These are phyloP conservation scores for Trametes polyzona DNA, from an alignment of 1,284 basidiomycete species.

Conservation along the genomic window DNA sequence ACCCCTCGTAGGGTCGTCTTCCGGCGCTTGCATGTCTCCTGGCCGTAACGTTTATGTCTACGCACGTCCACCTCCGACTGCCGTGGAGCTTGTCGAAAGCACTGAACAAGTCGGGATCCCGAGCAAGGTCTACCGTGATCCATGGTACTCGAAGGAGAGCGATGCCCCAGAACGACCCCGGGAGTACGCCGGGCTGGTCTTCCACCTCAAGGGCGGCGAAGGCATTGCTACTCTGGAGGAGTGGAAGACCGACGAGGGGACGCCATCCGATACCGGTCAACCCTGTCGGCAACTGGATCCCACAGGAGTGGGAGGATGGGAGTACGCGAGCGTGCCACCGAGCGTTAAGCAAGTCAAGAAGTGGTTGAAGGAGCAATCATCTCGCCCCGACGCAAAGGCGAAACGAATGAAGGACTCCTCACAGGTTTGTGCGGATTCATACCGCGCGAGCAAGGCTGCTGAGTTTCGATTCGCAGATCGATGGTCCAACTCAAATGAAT, in stretches of 20 bases:
- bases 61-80: constrained; percentile 56
- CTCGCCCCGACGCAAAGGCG: not conserved
- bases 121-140: constrained; percentile 70
- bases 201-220: constrained; percentile 66
- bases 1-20: not conserved
- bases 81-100: constrained; percentile 52
- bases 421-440: constrained; percentile 46
- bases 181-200: constrained; percentile 84
- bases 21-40: not conserved
- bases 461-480: constrained; percentile 54
- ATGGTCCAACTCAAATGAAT: constrained; percentile 77
- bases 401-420: constrained; percentile 44
- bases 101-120: constrained; percentile 60
- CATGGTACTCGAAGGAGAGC: constrained; percentile 75
- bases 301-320: constrained; percentile 66
- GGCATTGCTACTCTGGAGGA: constrained; percentile 55
- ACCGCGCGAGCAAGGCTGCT: not conserved
- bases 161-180: constrained; percentile 75
- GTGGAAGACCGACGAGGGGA: constrained; percentile 42
- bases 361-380: constrained; percentile 50
- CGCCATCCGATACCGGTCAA: not conserved
- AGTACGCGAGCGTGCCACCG: constrained; percentile 74
- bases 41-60: constrained; percentile 43
- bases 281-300: constrained; percentile 8
- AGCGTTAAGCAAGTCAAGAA: constrained; percentile 50